Conservation (phyloP, 768 basidiomycete species). For the Xerocomus brunneocitrinus region DNA sequence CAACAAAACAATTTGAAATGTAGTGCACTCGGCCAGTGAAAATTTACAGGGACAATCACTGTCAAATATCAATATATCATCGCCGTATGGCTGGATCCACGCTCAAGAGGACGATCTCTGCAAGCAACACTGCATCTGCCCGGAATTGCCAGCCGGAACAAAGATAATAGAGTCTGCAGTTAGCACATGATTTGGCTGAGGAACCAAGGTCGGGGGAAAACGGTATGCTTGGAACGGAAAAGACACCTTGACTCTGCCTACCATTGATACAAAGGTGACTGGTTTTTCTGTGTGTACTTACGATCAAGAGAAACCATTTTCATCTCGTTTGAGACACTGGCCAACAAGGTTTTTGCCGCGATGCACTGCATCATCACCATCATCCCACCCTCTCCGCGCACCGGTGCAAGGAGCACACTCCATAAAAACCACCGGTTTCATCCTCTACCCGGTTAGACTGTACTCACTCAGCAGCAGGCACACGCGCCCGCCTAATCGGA, state of each 20-base stretch:
- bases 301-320: slow-evolving; percentile 1
- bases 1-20: background rate
- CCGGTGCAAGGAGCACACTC: slow-evolving; percentile 5
- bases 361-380: slow-evolving; percentile 4
- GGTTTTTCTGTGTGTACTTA: slow-evolving; percentile 4
- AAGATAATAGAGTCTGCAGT: background rate
- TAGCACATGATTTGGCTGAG: background rate
- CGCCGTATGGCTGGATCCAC: background rate
- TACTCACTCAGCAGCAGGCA: slow-evolving; percentile 1
- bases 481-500: background rate
- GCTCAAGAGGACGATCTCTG: background rate
- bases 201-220: slow-evolving; percentile 3
- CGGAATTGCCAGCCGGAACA: background rate
- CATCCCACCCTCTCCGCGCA: slow-evolving; percentile 12
- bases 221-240: background rate
- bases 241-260: background rate
- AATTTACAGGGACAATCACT: background rate
- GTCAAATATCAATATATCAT: background rate
- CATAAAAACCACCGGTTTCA: slow-evolving; percentile 3
- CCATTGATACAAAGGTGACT: slow-evolving; percentile 4
- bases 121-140: background rate
- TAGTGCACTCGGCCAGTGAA: background rate
- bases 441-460: slow-evolving; percentile 2
- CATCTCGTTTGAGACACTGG: background rate
- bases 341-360: background rate